Evolutionary conservation across 1,139 yeast genomes (phyloP), one percentile per base, ranked within the genome.

Genomic region (Kodamaea suecica): DNA sequence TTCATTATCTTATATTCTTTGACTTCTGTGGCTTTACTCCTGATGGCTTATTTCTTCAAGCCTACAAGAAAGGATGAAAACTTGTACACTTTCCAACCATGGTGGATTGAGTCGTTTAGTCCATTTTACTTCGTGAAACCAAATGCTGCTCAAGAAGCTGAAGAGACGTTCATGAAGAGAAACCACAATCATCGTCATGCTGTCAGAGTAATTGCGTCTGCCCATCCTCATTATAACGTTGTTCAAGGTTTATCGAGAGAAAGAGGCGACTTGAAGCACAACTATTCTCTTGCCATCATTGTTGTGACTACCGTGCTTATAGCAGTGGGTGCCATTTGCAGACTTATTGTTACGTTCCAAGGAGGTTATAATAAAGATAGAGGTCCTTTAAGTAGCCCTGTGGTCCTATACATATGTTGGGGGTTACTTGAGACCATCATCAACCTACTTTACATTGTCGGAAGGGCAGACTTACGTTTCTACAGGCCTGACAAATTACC

Each of bases 401-500:
- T 61, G 17, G 59, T 53, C 17, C 63, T 64, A 56, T 66, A 63
- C 44, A 51, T 65, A 8, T 44, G 53, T 30, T 68, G 73, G 73
- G 73, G 73, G 13, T 50, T 55, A 7, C 58, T 64, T 26, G 74
- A 69, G 48, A 42, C 47, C 9, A 43, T 67, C 21, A 61, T 65
- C 33, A 63, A 66, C 44, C 17, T 58, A 4, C 45, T 66, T 24
- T 68, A 66, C 43, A 50, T 69, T 33, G 45, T 67, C 17, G 73
- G 73, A 9, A 61, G 75, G 51, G 71, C 65, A 23, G 75, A 69
- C 47, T 60, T 69, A 43, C 51, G 75, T 40, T 69, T 68, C 53
- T 69, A 69, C 54, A 61, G 70, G 43, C 74, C 75, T 29, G 73
- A 68, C 50, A 48, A 53, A 10, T 61, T 68, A 41, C 73, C 73